Evolutionary conservation across 2,329 filamentous ascomycete species (phyloP), one percentile per base, ranked within the genome.

Genomic region (Coniella lustricola): DNA sequence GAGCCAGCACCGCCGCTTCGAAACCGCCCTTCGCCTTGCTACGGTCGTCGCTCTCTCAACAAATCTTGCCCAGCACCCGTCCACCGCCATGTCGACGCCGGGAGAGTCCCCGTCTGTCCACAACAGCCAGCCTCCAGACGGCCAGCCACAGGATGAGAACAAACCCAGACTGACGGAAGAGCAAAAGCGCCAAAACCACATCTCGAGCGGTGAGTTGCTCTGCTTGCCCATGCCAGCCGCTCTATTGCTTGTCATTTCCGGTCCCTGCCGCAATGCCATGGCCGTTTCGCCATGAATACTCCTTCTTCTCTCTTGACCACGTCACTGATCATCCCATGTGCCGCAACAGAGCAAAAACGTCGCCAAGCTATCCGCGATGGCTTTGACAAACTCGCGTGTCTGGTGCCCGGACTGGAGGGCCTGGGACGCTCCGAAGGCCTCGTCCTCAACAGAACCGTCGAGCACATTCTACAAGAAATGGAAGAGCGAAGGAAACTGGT

Each of bases 401-500:
- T 94, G 29, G 87, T 95, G 1, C 90, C 90, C 0, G 88, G 87
- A 0, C 74, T 94, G 46, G 79, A 87, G 58, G 90, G 90, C 1
- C 85, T 90, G 60, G 90, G 86, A 1, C 81, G 89, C 39, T 93
- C 87, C 55, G 90, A 95, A 64, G 87, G 87, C 22, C 74, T 89
- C 16, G 88, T 95, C n/a, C 73, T 95, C 18, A 80, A 82, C 54
- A 77, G 77, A 55, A 85, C 84, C 0, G 78, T 85, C 25, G 80
- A 84, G 13, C 84, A 75, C 54, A 82, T 87, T 60, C 72, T 72
- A 36, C 67, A 80, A 52, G 72, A 83, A 60, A 65, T 87, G 8
- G 68, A 73, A 41, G 75, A 79, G 61, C 73, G 84, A 16, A 72
- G 77, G 47, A 66, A 70, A 20, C 65, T 87, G 49, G 70, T 86